Evolutionary conservation across 2,329 filamentous ascomycete genomes (phyloP).

Genomic region (Atkinsonella texensis): DNA sequence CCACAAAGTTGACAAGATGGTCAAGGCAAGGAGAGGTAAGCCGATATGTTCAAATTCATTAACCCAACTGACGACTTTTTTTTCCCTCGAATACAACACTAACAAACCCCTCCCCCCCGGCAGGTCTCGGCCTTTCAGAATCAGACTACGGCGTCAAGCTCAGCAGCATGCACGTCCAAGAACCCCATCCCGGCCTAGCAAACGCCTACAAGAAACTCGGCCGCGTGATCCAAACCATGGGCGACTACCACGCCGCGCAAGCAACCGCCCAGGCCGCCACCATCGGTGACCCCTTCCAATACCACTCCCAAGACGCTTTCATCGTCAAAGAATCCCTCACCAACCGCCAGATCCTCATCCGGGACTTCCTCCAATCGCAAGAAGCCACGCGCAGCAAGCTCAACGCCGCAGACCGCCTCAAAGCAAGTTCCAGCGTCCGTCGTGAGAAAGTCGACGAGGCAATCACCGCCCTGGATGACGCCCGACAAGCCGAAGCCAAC

Average conservation of each 20-base stretch:
- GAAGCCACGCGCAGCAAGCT: slow-evolving; percentile 73
- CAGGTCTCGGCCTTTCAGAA: slow-evolving; percentile 82
- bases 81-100: not conserved
- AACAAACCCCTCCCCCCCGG: not conserved
- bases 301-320: slow-evolving; percentile 90
- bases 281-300: slow-evolving; percentile 83
- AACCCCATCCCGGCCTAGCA: slow-evolving; percentile 75
- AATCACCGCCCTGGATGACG: slow-evolving; percentile 82
- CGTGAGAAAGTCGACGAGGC: slow-evolving; percentile 96
- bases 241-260: slow-evolving; percentile 92
- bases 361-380: slow-evolving; percentile 86
- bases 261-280: slow-evolving; percentile 94
- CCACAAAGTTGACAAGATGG: slow-evolving; percentile 89
- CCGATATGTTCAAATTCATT: not conserved
- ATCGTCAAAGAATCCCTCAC: slow-evolving; percentile 98
- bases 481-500: slow-evolving; percentile 67
- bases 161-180: slow-evolving; percentile 74
- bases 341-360: slow-evolving; percentile 90
- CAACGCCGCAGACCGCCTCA: slow-evolving; percentile 77
- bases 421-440: slow-evolving; percentile 73
- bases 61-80: not conserved
- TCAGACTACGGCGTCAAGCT: slow-evolving; percentile 90
- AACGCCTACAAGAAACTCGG: slow-evolving; percentile 93
- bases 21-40: slow-evolving; percentile 80
- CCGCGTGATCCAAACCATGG: slow-evolving; percentile 82